Conservation (phyloP, 2,329 filamentous ascomycete genomes). For the Colletotrichum gloeosporioides region DNA sequence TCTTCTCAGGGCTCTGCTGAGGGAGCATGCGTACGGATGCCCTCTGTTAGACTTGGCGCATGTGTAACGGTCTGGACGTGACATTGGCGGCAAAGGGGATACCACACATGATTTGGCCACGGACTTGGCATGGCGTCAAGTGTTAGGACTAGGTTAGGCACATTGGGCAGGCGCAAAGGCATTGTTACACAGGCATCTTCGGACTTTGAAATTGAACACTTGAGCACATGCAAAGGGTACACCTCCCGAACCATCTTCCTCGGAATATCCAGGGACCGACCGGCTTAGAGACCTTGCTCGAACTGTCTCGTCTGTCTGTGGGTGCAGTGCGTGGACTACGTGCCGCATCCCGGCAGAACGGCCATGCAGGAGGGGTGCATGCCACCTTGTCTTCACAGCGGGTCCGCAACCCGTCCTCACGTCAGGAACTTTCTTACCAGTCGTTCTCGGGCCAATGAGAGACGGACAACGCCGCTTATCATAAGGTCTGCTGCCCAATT, state of each 20-base stretch:
- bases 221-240: neutral
- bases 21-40: neutral
- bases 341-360: neutral
- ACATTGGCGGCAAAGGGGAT: neutral
- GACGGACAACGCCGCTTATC: neutral
- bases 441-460: neutral
- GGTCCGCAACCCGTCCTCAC: neutral
- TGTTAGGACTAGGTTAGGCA: neutral
- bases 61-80: neutral
- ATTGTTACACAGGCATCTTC: neutral
- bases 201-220: neutral
- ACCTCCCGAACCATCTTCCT: neutral
- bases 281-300: neutral
- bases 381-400: neutral
- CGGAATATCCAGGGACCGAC: neutral
- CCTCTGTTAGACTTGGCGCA: neutral
- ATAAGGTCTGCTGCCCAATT: neutral
- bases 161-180: neutral
- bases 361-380: neutral
- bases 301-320: neutral
- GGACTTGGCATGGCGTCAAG: neutral
- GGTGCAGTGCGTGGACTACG: neutral
- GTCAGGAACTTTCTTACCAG: neutral
- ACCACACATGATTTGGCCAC: neutral
- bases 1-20: neutral